Conservation (phyloP, 805 yeast genomes). For the Candida xiaguanensis region DNA sequence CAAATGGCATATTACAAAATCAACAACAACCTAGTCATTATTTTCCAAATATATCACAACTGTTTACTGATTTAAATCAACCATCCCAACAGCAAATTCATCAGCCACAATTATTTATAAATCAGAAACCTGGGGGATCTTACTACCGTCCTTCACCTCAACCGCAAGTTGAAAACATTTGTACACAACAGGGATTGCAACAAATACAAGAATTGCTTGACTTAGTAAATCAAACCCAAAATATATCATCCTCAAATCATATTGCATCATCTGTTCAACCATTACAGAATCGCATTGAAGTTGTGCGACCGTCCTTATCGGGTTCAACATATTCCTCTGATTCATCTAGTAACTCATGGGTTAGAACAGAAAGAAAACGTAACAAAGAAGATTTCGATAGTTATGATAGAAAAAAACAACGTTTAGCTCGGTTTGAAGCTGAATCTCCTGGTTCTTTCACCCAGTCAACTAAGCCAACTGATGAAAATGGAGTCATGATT, state of each 20-base stretch:
- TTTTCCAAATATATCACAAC: not conserved
- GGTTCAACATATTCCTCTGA: too few relatives aligned
- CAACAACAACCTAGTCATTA: not conserved
- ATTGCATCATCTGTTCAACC: not conserved
- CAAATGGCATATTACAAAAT: too few relatives aligned
- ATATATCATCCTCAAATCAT: not conserved
- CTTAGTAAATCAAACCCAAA: not conserved
- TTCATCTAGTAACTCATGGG: too few relatives aligned
- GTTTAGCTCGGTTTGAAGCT: constrained; percentile 49
- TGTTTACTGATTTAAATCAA: not conserved
- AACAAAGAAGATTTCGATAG: constrained; percentile 21
- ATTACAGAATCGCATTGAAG: not conserved
- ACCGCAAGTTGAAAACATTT: not conserved
- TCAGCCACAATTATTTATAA: not conserved
- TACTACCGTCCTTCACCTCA: not conserved
- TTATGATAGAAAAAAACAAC: constrained; percentile 34
- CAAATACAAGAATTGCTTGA: not conserved
- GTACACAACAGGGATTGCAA: not conserved
- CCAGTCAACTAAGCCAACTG: not conserved
- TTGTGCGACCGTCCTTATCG: not conserved
- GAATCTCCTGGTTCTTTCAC: not conserved
- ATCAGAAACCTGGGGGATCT: not conserved
- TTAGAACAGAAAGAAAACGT: not conserved
- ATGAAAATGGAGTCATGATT: constrained; percentile 23
- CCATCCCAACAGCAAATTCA: not conserved